Evolutionary conservation across 2,329 filamentous ascomycete species (phyloP).

Genomic region (Botryosphaeria dothidea): DNA sequence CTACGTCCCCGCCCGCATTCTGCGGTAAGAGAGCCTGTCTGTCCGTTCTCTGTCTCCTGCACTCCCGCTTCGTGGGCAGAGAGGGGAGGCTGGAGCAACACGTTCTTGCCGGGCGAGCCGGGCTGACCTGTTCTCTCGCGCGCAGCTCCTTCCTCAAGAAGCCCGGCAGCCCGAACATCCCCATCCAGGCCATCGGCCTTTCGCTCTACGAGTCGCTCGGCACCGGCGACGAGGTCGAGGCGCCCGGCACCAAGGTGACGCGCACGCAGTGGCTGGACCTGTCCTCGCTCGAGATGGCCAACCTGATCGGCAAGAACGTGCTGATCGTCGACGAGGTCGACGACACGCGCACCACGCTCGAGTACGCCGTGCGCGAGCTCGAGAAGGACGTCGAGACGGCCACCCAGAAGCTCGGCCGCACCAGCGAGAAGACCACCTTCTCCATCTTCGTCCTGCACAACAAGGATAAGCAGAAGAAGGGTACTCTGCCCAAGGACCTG

Average conservation of each 20-base stretch:
- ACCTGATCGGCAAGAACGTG: slow-evolving; percentile 86
- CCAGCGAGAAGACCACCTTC: slow-evolving; percentile 78
- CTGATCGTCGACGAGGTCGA: slow-evolving; percentile 95
- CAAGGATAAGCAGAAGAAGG: slow-evolving; percentile 98
- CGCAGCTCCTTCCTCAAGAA: slow-evolving; percentile 84
- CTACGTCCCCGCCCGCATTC: slow-evolving; percentile 94
- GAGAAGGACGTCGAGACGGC: slow-evolving; percentile 91
- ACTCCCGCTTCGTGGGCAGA: background rate
- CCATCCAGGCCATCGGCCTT: slow-evolving; percentile 97
- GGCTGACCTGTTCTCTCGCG: background rate
- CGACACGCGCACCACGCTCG: slow-evolving; percentile 89
- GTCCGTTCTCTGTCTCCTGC: background rate
- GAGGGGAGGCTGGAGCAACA: background rate
- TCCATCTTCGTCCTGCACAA: slow-evolving; percentile 97
- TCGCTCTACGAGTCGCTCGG: slow-evolving; percentile 90
- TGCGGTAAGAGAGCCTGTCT: slow-evolving; percentile 59
- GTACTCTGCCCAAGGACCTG: slow-evolving; percentile 76
- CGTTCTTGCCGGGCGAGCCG: background rate
- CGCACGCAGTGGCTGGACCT: slow-evolving; percentile 98
- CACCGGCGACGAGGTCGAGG: slow-evolving; percentile 65
- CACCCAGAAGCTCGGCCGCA: slow-evolving; percentile 68
- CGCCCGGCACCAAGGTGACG: slow-evolving; percentile 88
- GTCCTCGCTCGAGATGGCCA: slow-evolving; percentile 80
- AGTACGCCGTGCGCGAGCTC: slow-evolving; percentile 90
- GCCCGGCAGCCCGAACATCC: slow-evolving; percentile 85